A percentile compares a stretch with the other conserved stretches of the same genome.
Evolutionary conservation across 768 basidiomycete genomes (phyloP).

Genomic region (Leccinum subgranulosum): DNA sequence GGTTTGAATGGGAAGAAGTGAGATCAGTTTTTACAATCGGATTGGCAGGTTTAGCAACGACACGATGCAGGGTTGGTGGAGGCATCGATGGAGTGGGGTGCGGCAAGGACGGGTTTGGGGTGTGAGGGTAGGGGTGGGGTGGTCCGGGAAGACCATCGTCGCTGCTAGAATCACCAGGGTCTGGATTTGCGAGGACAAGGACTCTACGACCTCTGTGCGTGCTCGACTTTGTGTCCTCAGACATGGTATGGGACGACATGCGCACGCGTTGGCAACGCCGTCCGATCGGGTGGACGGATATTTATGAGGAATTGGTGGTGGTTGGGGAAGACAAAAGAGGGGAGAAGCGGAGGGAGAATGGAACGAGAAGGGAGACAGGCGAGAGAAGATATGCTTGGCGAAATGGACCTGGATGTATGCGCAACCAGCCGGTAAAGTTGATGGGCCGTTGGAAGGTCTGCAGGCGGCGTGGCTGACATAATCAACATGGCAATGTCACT

Average conservation of each 20-base stretch:
- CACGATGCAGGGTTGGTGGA: conserved; percentile 19
- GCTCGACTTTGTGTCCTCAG: conserved; percentile 53
- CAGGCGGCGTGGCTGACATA: conserved; percentile 30
- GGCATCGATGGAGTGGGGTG: conserved; percentile 25
- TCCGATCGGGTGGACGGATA: conserved; percentile 17
- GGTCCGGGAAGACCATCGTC: conserved; percentile 33
- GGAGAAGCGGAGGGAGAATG: not conserved
- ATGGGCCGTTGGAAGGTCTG: conserved; percentile 25
- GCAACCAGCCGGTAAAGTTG: conserved; percentile 25
- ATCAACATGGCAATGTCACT: conserved; percentile 24
- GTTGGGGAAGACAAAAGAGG: not conserved
- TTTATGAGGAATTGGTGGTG: not conserved
- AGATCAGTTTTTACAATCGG: conserved; percentile 35
- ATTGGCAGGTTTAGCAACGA: conserved; percentile 16
- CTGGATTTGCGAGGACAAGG: conserved; percentile 61
- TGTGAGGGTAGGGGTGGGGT: conserved; percentile 15
- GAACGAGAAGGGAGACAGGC: not conserved
- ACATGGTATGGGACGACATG: conserved; percentile 45
- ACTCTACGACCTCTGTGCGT: conserved; percentile 36
- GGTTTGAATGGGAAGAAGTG: conserved; percentile 44
- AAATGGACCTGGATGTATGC: conserved; percentile 28
- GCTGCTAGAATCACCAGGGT: conserved; percentile 44
- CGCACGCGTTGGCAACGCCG: conserved; percentile 27
- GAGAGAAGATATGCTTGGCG: conserved; percentile 13
- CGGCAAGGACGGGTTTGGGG: conserved; percentile 25